Evolutionary conservation across 345 rosid species (phyloP), one percentile per base, ranked within the genome.

Genomic region (Gossypium sturtianum): DNA sequence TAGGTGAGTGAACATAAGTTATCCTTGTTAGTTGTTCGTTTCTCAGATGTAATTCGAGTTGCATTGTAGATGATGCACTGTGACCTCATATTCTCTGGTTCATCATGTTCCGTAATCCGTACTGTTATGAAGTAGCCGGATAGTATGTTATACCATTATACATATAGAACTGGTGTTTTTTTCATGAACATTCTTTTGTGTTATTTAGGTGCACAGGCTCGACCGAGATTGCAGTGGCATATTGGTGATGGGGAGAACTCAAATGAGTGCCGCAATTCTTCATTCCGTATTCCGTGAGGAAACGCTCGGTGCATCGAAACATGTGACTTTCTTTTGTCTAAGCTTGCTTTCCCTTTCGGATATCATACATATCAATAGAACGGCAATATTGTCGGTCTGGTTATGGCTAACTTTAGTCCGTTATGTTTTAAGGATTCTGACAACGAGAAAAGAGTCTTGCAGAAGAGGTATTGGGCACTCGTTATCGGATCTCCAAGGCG

Each of bases 191-290:
- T 48, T 27, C 44, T 73, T 23, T 43, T 59, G 16, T 44, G 12
- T 17, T 76, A 78, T 15, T 74, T 75, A 94, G 98, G 99, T 93
- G 78, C 99, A 94, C 79, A 90, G 98, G 78, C 95, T 94, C 59
- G 98, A 94, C 83, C 83, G 87, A 87, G 99, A 93, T 82, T 81
- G 97, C 77, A 91, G 97, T 78, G 99, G 99, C 64, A 84, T 94
- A 76, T 83, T 94, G 89, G 94, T 94, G 77, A 86, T 94, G 96
- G 99, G 90, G 62, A 90, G 98, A 87, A 93, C 97, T 45, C 93
- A 89, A 75, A 82, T 81, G 10, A 90, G 94, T 81, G 84, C 96
- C 4, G 80, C 93, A 57, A 82, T 87, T 78, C 82, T 94, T 82
- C 98, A 94, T 84, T 86, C 97, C 29, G 78, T 94, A 69, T 94